phyloP scores from a whole-genome alignment of 192 early-diverging fungal species.

The Coemansia sp. region DNA sequence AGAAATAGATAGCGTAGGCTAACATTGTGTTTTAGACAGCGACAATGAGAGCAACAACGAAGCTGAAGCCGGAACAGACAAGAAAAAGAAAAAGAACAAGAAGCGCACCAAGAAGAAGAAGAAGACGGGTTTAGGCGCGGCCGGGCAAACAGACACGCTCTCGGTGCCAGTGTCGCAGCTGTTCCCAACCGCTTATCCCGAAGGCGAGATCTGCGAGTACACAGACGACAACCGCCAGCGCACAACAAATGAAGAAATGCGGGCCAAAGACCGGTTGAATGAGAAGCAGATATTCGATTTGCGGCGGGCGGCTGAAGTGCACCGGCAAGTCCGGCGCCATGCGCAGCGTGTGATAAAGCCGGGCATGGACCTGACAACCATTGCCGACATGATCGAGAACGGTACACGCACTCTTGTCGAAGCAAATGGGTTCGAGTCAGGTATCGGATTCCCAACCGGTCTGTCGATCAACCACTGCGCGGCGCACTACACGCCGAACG shows the following conservation, averaged over 20 bases:
- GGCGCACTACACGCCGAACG: slow-evolving; percentile 96
- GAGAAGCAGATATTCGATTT: slow-evolving; percentile 77
- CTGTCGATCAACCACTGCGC: slow-evolving; percentile 92
- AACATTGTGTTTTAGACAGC: not conserved
- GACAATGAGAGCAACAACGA: slow-evolving; percentile 11
- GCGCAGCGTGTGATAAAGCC: slow-evolving; percentile 82
- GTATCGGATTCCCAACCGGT: slow-evolving; percentile 96
- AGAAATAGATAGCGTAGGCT: not conserved
- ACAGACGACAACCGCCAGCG: slow-evolving; percentile 84
- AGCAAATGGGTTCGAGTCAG: slow-evolving; percentile 77
- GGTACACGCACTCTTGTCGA: slow-evolving; percentile 85
- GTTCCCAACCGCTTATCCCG: slow-evolving; percentile 77
- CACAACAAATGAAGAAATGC: slow-evolving; percentile 91
- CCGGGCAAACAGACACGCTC: slow-evolving; percentile 63
- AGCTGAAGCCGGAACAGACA: not conserved
- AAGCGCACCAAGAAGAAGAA: slow-evolving; percentile 68
- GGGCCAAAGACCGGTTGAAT: slow-evolving; percentile 71
- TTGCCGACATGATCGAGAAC: slow-evolving; percentile 92
- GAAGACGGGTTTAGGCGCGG: slow-evolving; percentile 48
- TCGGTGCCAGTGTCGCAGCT: slow-evolving; percentile 79
- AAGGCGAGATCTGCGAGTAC: slow-evolving; percentile 84
- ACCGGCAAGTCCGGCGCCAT: slow-evolving; percentile 85
- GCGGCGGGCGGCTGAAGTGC: slow-evolving; percentile 90
- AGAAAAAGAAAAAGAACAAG: slow-evolving; percentile 63
- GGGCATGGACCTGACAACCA: slow-evolving; percentile 92